These are phyloP conservation scores for Tulasnella sp. DNA, from an alignment of 768 basidiomycete species.

Conservation along the genomic window DNA sequence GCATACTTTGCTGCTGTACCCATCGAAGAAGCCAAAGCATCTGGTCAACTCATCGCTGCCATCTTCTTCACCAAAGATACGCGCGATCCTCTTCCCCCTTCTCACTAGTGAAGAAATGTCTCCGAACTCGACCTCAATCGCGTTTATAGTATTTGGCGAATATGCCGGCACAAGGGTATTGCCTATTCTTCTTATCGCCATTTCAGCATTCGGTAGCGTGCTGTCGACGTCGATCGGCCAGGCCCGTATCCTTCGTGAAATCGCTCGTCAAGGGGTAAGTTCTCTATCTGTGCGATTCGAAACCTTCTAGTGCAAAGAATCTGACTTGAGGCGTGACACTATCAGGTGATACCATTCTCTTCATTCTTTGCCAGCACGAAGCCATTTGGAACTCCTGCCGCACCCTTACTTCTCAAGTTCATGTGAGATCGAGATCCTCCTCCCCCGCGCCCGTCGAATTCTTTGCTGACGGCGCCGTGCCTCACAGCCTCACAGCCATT, in stretches of 20 bases:
- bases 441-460: too few species aligned
- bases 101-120: neutral
- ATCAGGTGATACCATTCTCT: slow-evolving; percentile 14
- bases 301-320: too few species aligned
- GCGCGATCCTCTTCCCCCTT: neutral
- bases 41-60: slow-evolving; percentile 7
- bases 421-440: neutral
- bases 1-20: slow-evolving; percentile 12
- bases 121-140: neutral
- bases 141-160: slow-evolving; percentile 9
- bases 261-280: slow-evolving; percentile 17
- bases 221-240: neutral
- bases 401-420: slow-evolving; percentile 21
- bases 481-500: slow-evolving; percentile 21
- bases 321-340: too few species aligned
- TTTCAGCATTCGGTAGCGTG: slow-evolving; percentile 2
- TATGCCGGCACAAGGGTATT: neutral
- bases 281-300: neutral
- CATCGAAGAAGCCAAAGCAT: neutral
- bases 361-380: slow-evolving; percentile 22
- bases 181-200: neutral
- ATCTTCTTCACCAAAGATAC: slow-evolving; percentile 10
- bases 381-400: slow-evolving; percentile 24
- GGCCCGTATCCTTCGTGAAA: slow-evolving; percentile 16
- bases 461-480: too few species aligned